These are phyloP conservation scores for Rubia peregrina DNA, from an alignment of 305 asterid genomes.

Conservation along the genomic window DNA sequence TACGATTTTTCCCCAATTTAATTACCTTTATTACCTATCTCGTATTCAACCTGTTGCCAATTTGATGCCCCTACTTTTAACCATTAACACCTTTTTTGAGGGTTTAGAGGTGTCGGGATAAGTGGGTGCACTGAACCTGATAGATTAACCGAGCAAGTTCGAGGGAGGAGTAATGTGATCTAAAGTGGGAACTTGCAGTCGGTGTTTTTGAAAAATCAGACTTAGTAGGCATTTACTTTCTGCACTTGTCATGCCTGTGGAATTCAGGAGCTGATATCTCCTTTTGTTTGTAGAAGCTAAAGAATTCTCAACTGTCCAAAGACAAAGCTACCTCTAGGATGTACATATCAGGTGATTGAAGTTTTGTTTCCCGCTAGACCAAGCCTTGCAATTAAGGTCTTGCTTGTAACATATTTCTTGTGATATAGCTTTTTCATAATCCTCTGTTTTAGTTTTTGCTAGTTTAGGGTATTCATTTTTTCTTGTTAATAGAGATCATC, in stretches of 20 bases:
- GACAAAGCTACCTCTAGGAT: constrained; percentile 13
- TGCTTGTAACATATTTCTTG: constrained; percentile 14
- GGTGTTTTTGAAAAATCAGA: neutral
- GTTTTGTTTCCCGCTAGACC: neutral
- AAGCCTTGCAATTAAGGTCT: constrained; percentile 21
- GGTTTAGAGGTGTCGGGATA: neutral
- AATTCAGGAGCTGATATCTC: neutral
- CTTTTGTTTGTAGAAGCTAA: constrained; percentile 1
- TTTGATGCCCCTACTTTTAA: neutral
- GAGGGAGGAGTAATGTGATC: neutral
- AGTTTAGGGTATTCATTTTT: neutral
- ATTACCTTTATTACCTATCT: no score
- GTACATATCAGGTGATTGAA: constrained; percentile 13
- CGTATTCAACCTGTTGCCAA: no score
- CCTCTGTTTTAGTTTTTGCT: neutral
- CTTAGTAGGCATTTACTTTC: neutral
- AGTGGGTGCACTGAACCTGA: neutral
- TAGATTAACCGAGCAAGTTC: neutral
- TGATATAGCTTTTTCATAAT: neutral
- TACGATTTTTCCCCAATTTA: no score
- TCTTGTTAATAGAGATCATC: constrained; percentile 15
- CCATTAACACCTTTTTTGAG: neutral
- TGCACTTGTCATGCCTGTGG: neutral
- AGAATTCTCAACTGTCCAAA: constrained; percentile 8
- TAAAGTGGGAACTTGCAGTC: neutral